Percentiles rank a stretch among this genome's conserved stretches.
Evolutionary conservation across 1,284 basidiomycete genomes (phyloP).

Genomic region (Puccinia coronata): DNA sequence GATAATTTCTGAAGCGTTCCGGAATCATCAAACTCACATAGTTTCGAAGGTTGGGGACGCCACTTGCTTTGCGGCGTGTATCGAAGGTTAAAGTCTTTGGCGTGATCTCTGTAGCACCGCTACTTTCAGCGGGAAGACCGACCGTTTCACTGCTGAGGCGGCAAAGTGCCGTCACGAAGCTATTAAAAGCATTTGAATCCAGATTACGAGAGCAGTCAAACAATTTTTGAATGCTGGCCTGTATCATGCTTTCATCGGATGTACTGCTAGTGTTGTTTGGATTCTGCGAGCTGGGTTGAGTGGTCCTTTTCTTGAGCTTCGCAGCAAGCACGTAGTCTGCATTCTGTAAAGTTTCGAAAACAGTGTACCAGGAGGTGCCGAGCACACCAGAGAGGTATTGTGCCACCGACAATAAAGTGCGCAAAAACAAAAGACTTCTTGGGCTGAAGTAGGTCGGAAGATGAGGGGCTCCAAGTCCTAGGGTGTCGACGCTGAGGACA

Average conservation of each 20-base stretch:
- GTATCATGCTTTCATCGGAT: constrained; percentile 41
- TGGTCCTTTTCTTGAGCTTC: constrained; percentile 59
- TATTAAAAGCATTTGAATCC: constrained; percentile 41
- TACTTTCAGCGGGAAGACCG: constrained; percentile 44
- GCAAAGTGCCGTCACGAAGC: constrained; percentile 38
- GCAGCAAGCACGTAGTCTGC: constrained; percentile 81
- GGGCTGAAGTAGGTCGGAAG: constrained; percentile 68
- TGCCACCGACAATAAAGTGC: constrained; percentile 75
- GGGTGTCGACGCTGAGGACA: constrained; percentile 69
- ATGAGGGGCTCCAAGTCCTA: constrained; percentile 64
- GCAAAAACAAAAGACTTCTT: constrained; percentile 85
- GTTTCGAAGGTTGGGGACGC: constrained; percentile 75
- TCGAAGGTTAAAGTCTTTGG: constrained; percentile 44
- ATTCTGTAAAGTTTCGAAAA: constrained; percentile 86
- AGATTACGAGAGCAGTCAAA: constrained; percentile 46
- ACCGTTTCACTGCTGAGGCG: constrained; percentile 54
- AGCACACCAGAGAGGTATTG: constrained; percentile 80
- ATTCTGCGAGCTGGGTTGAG: constrained; percentile 11
- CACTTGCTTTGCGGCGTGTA: constrained; percentile 68
- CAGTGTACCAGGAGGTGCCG: constrained; percentile 83
- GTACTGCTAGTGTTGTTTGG: constrained; percentile 11
- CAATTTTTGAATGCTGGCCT: constrained; percentile 35
- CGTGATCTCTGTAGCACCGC: constrained; percentile 49
- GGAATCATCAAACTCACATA: constrained; percentile 64
- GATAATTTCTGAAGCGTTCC: not conserved